phyloP scores from a whole-genome alignment of 2,329 filamentous ascomycete species.

The Colletotrichum magnum region DNA sequence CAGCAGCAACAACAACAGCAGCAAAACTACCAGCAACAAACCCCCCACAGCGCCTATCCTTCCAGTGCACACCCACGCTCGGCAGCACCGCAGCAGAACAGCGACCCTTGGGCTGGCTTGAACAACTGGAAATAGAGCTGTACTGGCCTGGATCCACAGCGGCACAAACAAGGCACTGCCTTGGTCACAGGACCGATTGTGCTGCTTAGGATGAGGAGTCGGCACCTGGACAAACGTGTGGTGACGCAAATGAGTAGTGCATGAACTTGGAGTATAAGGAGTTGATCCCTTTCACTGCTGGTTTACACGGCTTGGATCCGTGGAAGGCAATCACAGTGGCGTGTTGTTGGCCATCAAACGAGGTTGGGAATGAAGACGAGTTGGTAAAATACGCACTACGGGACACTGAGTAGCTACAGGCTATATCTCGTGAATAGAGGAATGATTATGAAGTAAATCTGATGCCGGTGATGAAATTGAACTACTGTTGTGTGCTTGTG shows the following conservation, averaged over 20 bases:
- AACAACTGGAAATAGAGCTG: slow-evolving; percentile 63
- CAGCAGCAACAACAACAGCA: slow-evolving; percentile 41
- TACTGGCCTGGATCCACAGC: no score
- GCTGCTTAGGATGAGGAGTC: not conserved
- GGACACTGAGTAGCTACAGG: not conserved
- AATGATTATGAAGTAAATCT: slow-evolving; percentile 4
- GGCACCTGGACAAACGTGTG: not conserved
- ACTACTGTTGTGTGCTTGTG: not conserved
- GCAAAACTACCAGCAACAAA: slow-evolving; percentile 47
- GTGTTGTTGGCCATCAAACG: not conserved
- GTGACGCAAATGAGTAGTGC: slow-evolving; percentile 12
- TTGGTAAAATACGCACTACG: not conserved
- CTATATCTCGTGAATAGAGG: slow-evolving; percentile 6
- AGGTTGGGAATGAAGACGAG: not conserved
- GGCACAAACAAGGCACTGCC: not conserved
- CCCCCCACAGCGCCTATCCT: slow-evolving; percentile 48
- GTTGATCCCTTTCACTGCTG: slow-evolving; percentile 2
- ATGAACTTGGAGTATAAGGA: slow-evolving; percentile 25
- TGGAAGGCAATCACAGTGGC: not conserved
- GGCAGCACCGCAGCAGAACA: slow-evolving; percentile 55
- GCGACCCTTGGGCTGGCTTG: slow-evolving; percentile 68
- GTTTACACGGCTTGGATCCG: not conserved
- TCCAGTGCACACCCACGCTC: slow-evolving; percentile 48
- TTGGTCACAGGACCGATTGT: not conserved
- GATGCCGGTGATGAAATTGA: not conserved